Evolutionary conservation across 192 early-diverging fungal genomes (phyloP).

Genomic region (Coemansia biformis): DNA sequence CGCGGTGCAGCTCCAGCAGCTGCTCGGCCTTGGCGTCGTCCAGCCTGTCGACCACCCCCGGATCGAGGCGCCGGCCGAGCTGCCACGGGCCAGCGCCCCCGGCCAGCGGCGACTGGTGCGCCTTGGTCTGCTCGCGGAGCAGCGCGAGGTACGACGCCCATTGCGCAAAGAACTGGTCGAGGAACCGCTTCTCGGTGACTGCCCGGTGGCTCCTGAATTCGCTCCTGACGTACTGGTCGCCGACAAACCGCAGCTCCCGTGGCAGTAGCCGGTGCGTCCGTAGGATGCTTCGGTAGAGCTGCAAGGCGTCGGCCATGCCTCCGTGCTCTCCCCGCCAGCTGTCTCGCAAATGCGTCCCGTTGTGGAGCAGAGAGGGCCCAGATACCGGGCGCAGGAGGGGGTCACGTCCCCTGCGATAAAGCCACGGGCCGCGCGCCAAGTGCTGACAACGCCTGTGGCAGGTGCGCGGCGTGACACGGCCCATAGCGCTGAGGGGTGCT

Average conservation of each 20-base stretch:
- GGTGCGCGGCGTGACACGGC: too few species aligned
- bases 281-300: conserved; percentile 38
- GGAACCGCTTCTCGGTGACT: conserved; percentile 32
- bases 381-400: too few species aligned
- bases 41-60: conserved; percentile 24
- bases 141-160: conserved; percentile 36
- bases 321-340: too few species aligned
- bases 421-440: too few species aligned
- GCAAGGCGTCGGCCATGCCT: conserved; percentile 17
- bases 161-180: conserved; percentile 42
- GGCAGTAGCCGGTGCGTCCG: conserved; percentile 36
- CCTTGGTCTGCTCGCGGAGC: conserved; percentile 20
- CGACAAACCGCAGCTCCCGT: conserved; percentile 47
- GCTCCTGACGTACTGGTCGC: conserved; percentile 47
- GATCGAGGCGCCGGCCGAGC: conserved; percentile 34
- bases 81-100: not conserved
- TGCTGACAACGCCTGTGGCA: too few species aligned
- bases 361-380: too few species aligned
- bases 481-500: too few species aligned
- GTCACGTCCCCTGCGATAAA: too few species aligned
- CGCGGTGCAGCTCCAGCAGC: conserved; percentile 41
- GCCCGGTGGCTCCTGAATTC: conserved; percentile 45
- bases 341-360: too few species aligned
- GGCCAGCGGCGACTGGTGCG: too few species aligned
- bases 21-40: conserved; percentile 51